Base-by-base conservation (phyloP, 2,329 filamentous ascomycete species). In the Fusarium mangiferae region DNA sequence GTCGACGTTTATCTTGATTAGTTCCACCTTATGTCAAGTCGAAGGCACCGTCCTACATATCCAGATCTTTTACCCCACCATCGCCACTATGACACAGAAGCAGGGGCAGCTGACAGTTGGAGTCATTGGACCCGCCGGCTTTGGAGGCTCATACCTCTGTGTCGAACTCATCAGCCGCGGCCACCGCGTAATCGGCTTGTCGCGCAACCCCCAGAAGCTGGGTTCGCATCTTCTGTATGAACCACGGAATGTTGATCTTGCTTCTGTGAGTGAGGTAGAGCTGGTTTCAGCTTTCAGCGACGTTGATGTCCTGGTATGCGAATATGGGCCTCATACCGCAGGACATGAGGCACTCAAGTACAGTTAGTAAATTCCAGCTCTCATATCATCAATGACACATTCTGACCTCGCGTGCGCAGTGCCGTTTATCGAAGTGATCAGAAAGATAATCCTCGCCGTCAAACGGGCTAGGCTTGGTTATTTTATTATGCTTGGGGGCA, bases 81-180 rank as follows among this genome's bases (percentile, higher is more conserved):
- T 26, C 26, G 26, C 26, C 26, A 26, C 26, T 26, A 26, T 26
- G 26, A 26, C 26, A 26, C 26, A 26, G 26, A 26, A 26, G 26
- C 26, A 26, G 26, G 26, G 26, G 26, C 26, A 6, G 26, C 26
- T 26, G 26, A 26, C 26, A 26, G 22, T 66, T 35, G 65, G 59
- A 9, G 58, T 68, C n/a, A 68, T 63, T 26, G 65, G 59, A 30
- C 66, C 66, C 20, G 30, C 66, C 20, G 66, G 61, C 10, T 65
- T 68, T 24, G 61, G 60, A 2, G 55, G 66, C 18, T 68, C 66
- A 11, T 68, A 68, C 22, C 56, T 68, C 3, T 68, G 66, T 44
- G 33, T 52, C 5, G 66, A 68, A 48, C 61, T 68, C 10, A 48
- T 68, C 30, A 56, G 46, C 8, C 66, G 66, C 7, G 61, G 66